Conservation (phyloP, 345 rosid species). For the Eucalyptus victrix region DNA sequence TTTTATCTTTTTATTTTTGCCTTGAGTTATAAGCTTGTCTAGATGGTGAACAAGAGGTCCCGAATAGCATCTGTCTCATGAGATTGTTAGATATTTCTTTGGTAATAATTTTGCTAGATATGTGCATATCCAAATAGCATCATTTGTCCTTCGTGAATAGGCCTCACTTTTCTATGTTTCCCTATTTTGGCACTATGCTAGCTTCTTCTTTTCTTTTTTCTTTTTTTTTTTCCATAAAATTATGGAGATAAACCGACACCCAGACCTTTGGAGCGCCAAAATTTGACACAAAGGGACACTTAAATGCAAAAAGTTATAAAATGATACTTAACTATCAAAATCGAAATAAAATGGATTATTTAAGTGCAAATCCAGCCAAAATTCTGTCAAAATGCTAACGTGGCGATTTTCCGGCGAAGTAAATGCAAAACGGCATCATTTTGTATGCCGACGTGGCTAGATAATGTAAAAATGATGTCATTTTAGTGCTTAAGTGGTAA, state of each 20-base stretch:
- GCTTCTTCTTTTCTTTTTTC: neutral
- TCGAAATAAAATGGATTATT: too few species aligned
- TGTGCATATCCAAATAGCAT: neutral
- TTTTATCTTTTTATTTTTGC: neutral
- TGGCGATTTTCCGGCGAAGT: too few species aligned
- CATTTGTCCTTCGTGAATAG: neutral
- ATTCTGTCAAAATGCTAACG: rapidly evolving
- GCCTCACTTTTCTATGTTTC: neutral
- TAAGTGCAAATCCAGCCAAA: rapidly evolving
- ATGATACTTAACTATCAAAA: too few species aligned
- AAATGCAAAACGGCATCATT: rapidly evolving
- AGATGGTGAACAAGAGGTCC: neutral
- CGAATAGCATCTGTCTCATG: neutral
- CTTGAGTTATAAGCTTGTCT: neutral
- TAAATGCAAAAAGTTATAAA: too few species aligned
- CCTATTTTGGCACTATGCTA: neutral
- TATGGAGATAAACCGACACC: neutral
- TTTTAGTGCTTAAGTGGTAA: too few species aligned
- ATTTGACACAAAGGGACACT: too few species aligned
- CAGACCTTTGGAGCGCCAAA: too few species aligned
- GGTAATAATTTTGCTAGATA: neutral
- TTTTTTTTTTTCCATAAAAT: neutral
- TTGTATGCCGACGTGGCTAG: too few species aligned
- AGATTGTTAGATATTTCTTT: neutral
- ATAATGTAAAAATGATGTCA: too few species aligned